A percentile compares a stretch with the other conserved stretches of the same genome.
These are phyloP conservation scores for Wickerhamomyces sp. DNA, from an alignment of 1,139 yeast genomes.

Conservation along the genomic window DNA sequence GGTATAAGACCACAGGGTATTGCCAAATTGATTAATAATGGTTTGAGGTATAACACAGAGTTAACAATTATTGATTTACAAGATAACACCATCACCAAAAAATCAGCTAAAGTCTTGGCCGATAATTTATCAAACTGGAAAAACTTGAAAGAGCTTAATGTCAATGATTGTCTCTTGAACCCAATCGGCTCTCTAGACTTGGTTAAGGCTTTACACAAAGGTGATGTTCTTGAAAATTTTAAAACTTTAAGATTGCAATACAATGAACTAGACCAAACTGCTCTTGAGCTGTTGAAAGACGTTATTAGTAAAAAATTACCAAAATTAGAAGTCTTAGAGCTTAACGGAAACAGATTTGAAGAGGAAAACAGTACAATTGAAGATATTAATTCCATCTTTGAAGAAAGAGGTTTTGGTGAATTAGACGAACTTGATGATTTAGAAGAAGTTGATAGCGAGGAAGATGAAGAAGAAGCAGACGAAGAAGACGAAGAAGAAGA, in stretches of 20 bases:
- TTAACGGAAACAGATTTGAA: conserved; percentile 87
- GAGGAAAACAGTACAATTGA: conserved; percentile 66
- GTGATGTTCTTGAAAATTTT: conserved; percentile 38
- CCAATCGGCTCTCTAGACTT: conserved; percentile 64
- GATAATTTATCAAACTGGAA: conserved; percentile 52
- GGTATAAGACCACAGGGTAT: conserved; percentile 96
- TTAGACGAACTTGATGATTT: conserved; percentile 90
- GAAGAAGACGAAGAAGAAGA: conserved; percentile 52
- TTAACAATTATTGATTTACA: conserved; percentile 80
- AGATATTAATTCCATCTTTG: conserved; percentile 57
- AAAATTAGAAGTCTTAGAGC: conserved; percentile 60
- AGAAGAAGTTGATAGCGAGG: conserved; percentile 86
- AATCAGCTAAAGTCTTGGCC: conserved; percentile 76
- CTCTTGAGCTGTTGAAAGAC: conserved; percentile 52
- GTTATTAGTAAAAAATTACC: conserved; percentile 56
- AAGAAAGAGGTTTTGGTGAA: conserved; percentile 72
- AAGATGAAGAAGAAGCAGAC: conserved; percentile 64
- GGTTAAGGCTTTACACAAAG: conserved; percentile 42
- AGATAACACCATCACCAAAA: conserved; percentile 88
- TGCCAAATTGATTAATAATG: conserved; percentile 65
- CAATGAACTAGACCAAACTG: conserved; percentile 74
- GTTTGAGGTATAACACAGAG: conserved; percentile 56
- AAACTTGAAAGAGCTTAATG: conserved; percentile 65
- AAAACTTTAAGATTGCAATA: conserved; percentile 72
- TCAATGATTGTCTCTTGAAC: conserved; percentile 85